Evolutionary conservation across 2,329 filamentous ascomycete species (phyloP), one percentile per base, ranked within the genome.

Genomic region (Phaeophleospora eucalypticola): DNA sequence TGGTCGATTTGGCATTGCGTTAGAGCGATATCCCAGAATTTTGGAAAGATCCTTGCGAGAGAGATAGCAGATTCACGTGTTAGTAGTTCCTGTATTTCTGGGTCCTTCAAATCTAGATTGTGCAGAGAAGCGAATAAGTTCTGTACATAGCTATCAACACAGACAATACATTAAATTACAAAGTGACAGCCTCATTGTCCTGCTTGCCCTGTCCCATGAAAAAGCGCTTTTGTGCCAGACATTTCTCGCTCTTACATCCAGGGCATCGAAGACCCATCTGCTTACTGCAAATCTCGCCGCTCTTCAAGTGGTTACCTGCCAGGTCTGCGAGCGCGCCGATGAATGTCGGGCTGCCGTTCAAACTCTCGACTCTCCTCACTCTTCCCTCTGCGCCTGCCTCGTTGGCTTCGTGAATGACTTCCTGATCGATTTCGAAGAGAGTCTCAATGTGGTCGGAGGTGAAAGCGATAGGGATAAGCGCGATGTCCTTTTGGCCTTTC

Each of bases 401-500:
- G 12, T 86, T 83, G 1, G 80, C 88, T 68, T 95, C 90, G 48
- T 88, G 86, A 62, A 98, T 97, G 33, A 98, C 89, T 70, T 98
- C 93, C 60, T 88, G 78, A 66, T 98, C 93, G 43, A 98, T 74
- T 68, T 98, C 93, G 66, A 85, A 97, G 1, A 98, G 75, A 0
- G 93, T 98, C 72, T 98, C 93, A 58, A 98, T 98, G 65, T 98
- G 93, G 62, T 98, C 93, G n/a, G 88, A 95, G 0, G 93, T 98
- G 66, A 98, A 98, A 4, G 93, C 93, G 56, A 98, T 94, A 0
- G 93, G 93, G 46, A 98, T 89, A 4, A 98, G 76, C 1, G 96
- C 77, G 45, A 98, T 76, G 64, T 98, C 89, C 45, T 84, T 95
- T 63, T 96, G 87, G 1, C 91, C 93, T 69, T 93, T 89, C 64